Conservation (phyloP, 2,329 filamentous ascomycete species). For the Leptographium radiaticola region DNA sequence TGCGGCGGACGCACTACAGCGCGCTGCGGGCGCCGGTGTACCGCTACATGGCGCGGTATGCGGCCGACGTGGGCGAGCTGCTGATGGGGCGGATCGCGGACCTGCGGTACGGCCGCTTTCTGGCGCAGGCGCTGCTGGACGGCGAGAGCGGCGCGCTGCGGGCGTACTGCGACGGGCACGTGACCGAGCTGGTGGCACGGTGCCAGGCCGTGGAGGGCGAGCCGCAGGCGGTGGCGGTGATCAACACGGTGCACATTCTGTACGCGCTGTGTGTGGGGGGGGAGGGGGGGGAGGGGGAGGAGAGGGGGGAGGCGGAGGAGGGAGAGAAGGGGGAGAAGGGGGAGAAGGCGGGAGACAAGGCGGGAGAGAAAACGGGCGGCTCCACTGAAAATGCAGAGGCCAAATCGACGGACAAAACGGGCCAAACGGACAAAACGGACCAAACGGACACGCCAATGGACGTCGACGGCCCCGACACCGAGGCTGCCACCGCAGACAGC, state of each 20-base stretch:
- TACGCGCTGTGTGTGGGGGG: constrained; percentile 50
- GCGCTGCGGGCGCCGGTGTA: constrained; percentile 85
- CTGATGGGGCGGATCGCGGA: constrained; percentile 72
- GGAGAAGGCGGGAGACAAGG: too few relatives aligned
- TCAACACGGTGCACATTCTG: constrained; percentile 80
- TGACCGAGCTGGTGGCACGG: constrained; percentile 56
- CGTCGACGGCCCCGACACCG: not conserved
- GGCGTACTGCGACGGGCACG: constrained; percentile 58
- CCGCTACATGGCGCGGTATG: constrained; percentile 86
- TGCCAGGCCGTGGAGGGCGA: constrained; percentile 58
- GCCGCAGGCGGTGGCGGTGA: constrained; percentile 52
- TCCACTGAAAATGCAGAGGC: too few relatives aligned
- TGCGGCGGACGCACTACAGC: constrained; percentile 78
- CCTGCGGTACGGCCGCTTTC: constrained; percentile 76
- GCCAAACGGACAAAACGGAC: too few relatives aligned
- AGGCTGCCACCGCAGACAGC: not conserved
- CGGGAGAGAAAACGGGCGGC: too few relatives aligned
- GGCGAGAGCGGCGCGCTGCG: constrained; percentile 62
- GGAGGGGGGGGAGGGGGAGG: not conserved
- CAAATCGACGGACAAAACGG: too few relatives aligned
- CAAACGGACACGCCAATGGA: too few relatives aligned
- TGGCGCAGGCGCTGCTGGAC: constrained; percentile 74
- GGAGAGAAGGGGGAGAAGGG: too few relatives aligned
- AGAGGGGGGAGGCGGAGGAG: constrained; percentile 21
- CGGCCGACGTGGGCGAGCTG: constrained; percentile 73